Conservation (phyloP, 257 asterid species). For the Jacaranda copaia region DNA sequence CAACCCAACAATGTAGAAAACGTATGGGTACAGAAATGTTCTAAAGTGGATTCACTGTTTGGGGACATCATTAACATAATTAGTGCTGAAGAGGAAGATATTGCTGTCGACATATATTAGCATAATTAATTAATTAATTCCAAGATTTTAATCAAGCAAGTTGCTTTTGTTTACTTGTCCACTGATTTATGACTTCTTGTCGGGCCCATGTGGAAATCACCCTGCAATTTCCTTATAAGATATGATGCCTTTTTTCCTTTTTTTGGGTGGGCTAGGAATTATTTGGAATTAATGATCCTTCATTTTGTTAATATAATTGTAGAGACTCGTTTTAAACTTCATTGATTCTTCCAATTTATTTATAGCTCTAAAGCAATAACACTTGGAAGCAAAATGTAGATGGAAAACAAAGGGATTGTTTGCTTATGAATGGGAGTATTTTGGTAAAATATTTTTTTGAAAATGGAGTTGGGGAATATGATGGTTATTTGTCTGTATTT, state of each 20-base stretch:
- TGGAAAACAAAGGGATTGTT: too few species aligned
- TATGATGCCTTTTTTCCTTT: background rate
- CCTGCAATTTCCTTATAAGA: background rate
- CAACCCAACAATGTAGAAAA: conserved; percentile 24
- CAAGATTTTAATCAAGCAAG: conserved; percentile 17
- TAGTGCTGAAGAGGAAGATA: conserved; percentile 25
- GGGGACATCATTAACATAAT: conserved; percentile 28
- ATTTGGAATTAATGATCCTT: too few species aligned
- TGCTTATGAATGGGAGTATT: too few species aligned
- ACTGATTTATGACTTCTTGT: conserved; percentile 2
- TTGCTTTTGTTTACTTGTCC: conserved; percentile 11
- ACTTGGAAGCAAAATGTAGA: too few species aligned
- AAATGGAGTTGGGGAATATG: too few species aligned
- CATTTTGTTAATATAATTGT: too few species aligned
- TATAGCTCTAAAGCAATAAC: too few species aligned
- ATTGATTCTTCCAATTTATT: too few species aligned
- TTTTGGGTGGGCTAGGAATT: background rate
- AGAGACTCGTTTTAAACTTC: too few species aligned
- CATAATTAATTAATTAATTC: background rate
- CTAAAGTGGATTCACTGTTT: background rate
- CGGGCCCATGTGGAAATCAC: conserved; percentile 28
- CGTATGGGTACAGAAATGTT: conserved; percentile 10
- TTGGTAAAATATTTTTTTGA: too few species aligned
- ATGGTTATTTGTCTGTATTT: too few species aligned
- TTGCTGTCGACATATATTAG: background rate